Evolutionary conservation across 2,329 filamentous ascomycete species (phyloP), one percentile per base, ranked within the genome.

Genomic region (Endocalyx cinctus): DNA sequence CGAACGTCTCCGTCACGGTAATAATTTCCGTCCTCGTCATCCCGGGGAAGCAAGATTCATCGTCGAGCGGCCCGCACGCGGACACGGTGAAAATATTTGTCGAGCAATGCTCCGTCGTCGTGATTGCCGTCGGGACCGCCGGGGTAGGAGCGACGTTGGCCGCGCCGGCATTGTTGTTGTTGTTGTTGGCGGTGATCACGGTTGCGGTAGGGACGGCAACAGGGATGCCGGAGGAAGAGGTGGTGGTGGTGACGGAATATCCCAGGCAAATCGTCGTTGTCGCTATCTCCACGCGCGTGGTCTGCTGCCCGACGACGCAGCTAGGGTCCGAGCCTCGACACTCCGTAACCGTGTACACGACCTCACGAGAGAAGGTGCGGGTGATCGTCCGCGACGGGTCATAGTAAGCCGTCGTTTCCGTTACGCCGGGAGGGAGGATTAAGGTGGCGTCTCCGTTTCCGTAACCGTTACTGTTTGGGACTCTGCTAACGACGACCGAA

Each of bases 201-300:
- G 12, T 25, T 10, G 17, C 20, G 6, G 5, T 14, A 13, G 30
- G 8, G 20, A 15, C 27, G 13, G 18, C 17, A 18, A 27, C 17
- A 2, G 13, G 15, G 12, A 5, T 18, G n/a, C 27, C 18, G 5
- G 28, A 22, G 18, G 22, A 4, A 17, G 14, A 15, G 16, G 13
- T 14, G 17, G 23, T 13, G 34, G 30, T 26, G 34, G 13, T 33
- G 5, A 15, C 33, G 27, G 23, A 29, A 17, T 44, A 29, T 6
- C 34, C 45, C 1, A 46, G 38, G 17, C 50, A 52, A 31, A 45
- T 45, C 2, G 52, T 52, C 15, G 51, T 50, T 4, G 46, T 25
- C 25, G 46, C 25, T 5, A 42, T 42, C 17, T 46, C 40, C 29
- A 41, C 38, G 10, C 37, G 36, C 1, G 54, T 54, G 2, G 34